phyloP scores from a whole-genome alignment of 805 yeast species.

The Cephaloascus fragrans region DNA sequence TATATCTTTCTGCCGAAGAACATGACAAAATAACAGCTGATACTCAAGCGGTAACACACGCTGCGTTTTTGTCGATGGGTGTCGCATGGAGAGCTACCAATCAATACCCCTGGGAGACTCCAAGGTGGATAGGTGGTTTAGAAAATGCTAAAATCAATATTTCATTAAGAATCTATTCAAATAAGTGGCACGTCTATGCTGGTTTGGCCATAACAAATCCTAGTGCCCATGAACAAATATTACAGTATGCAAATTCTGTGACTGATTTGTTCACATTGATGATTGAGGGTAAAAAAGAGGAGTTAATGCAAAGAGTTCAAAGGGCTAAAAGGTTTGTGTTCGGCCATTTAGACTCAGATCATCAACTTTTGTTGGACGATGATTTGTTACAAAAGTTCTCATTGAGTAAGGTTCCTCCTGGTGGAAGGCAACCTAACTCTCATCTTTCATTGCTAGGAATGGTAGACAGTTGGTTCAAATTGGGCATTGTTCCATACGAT shows the following conservation, averaged over 20 bases:
- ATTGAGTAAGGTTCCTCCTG: conserved; percentile 54
- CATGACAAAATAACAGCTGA: conserved; percentile 96
- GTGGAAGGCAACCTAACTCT: conserved; percentile 67
- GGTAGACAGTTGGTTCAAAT: conserved; percentile 86
- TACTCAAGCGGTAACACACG: conserved; percentile 97
- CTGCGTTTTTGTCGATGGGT: conserved; percentile 96
- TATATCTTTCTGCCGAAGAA: conserved; percentile 70
- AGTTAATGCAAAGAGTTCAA: conserved; percentile 45
- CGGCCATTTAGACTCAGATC: conserved; percentile 46
- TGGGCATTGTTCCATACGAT: conserved; percentile 86
- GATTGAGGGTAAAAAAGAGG: conserved; percentile 57
- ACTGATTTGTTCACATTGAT: conserved; percentile 78
- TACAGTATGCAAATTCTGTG: conserved; percentile 80
- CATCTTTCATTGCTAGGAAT: conserved; percentile 84
- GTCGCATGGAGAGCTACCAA: conserved; percentile 81
- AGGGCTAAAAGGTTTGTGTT: conserved; percentile 72
- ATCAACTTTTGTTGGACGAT: conserved; percentile 67
- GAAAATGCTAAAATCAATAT: conserved; percentile 95
- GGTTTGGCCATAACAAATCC: conserved; percentile 96
- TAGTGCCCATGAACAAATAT: conserved; percentile 82
- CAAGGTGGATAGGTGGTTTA: conserved; percentile 85
- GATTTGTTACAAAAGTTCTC: conserved; percentile 71
- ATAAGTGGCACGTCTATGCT: conserved; percentile 97
- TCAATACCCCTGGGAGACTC: conserved; percentile 87
- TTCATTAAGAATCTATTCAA: conserved; percentile 80